Base-by-base conservation (phyloP, 2,329 filamentous ascomycete genomes). In the Xylariaceae sp. region DNA sequence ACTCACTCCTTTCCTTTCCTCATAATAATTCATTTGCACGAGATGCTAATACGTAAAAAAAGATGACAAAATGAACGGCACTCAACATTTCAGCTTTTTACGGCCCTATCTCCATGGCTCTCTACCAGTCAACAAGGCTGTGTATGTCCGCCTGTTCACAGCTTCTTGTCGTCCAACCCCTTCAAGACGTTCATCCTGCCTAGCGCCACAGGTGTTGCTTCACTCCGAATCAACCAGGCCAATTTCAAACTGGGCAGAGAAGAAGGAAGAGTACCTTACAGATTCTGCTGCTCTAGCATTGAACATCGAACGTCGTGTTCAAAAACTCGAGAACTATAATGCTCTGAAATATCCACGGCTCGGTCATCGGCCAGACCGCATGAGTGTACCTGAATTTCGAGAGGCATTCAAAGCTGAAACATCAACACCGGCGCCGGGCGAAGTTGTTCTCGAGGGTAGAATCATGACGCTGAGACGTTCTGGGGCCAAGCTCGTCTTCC, bases 401-500 rank as follows among this genome's bases (percentile, higher is more conserved):
- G 47, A 59, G 47, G 71, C 62, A 52, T 72, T 68, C 45, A 51
- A 57, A 35, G 41, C 60, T 47, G 54, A 57, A 44, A 43, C 46
- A n/a, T 52, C 51, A 15, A 53, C 54, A 5, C 57, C 60, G 38
- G 49, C 52, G 32, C 48, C 58, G 5, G 59, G 65, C 27, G 62
- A 68, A 43, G 57, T 67, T 45, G 59, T 64, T 22, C 62, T 68
- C 2, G 54, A 68, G 39, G 64, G 65, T 18, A 59, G 63, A 30
- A 48, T 67, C 58, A 61, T 62, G 65, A 57, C 60, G 38, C 39
- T 62, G 27, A 62, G 62, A 46, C 61, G 58, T 11, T 48, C 54
- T 18, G 85, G 91, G 58, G 85, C 82, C 59, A 89, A 87, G 69
- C 82, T 99, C 59, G 75, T 90, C 55, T 99, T 99, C 68, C 68